Evolutionary conservation across 345 rosid genomes (phyloP).

Genomic region (Adansonia digitata): DNA sequence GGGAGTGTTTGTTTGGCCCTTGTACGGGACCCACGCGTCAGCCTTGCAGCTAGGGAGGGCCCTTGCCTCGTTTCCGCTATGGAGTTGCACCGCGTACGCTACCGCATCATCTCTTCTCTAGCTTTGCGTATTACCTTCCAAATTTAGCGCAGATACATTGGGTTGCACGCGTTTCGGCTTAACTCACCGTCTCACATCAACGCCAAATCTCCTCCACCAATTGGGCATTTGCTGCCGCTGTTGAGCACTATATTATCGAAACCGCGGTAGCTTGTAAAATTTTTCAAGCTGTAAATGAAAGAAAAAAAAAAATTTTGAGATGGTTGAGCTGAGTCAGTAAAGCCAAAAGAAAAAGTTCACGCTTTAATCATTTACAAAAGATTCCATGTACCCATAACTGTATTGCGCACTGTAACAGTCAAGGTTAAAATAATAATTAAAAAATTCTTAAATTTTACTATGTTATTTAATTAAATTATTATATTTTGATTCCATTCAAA

Average conservation of each 20-base stretch:
- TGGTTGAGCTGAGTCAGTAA: too few species aligned
- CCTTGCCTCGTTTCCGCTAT: not conserved
- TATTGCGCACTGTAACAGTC: too few species aligned
- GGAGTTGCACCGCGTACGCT: slow-evolving; percentile 19
- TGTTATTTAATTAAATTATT: too few species aligned
- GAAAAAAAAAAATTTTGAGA: not conserved
- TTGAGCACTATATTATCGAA: not conserved
- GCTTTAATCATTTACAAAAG: too few species aligned
- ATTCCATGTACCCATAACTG: not conserved
- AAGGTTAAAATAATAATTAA: too few species aligned
- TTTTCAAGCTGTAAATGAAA: not conserved
- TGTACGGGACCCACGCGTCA: slow-evolving; percentile 40
- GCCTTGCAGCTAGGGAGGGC: slow-evolving; percentile 16
- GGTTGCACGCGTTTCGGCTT: slow-evolving; percentile 24
- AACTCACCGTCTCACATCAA: slow-evolving; percentile 11
- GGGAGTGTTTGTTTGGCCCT: not conserved
- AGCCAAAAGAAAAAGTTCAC: too few species aligned
- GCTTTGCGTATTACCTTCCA: not conserved
- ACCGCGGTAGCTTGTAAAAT: not conserved
- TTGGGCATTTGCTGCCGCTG: not conserved
- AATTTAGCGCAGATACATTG: not conserved
- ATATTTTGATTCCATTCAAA: too few species aligned
- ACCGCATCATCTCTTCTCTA: slow-evolving; percentile 13
- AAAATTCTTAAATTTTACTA: too few species aligned
- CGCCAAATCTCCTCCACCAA: not conserved